Conservation (phyloP, 306 rosid species). For the Ceratonia siliqua region DNA sequence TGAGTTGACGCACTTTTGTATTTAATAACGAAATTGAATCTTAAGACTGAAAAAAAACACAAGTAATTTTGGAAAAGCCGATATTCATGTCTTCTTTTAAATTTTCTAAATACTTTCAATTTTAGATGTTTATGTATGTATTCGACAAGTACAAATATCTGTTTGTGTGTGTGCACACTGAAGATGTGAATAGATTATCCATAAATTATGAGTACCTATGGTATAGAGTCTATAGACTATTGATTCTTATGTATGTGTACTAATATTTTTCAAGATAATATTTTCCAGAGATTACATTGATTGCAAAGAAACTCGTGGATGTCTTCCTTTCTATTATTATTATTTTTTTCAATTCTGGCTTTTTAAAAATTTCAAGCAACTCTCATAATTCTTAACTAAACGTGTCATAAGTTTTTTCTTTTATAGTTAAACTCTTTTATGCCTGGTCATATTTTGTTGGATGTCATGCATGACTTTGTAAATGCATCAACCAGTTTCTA, state of each 20-base stretch:
- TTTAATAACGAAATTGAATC: background rate
- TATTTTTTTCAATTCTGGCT: background rate
- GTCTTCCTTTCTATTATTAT: background rate
- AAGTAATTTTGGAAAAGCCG: no score
- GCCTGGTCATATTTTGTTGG: constrained; percentile 4
- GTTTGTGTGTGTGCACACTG: no score
- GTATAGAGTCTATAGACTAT: no score
- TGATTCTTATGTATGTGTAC: constrained; percentile 10
- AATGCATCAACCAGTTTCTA: constrained; percentile 7
- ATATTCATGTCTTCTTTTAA: no score
- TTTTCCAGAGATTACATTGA: constrained; percentile 21
- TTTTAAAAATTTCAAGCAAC: constrained; percentile 12
- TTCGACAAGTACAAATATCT: no score
- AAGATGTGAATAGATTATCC: no score
- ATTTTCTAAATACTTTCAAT: no score
- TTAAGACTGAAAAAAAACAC: background rate
- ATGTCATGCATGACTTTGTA: background rate
- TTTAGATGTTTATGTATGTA: no score
- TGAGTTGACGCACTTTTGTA: background rate
- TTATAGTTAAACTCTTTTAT: constrained; percentile 1
- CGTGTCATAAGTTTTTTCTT: background rate
- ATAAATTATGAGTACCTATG: no score
- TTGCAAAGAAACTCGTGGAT: constrained; percentile 10
- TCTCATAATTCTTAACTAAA: background rate
- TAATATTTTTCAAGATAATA: background rate